These are phyloP conservation scores for Poronia punctata DNA, from an alignment of 495 filamentous ascomycete species.

Conservation along the genomic window DNA sequence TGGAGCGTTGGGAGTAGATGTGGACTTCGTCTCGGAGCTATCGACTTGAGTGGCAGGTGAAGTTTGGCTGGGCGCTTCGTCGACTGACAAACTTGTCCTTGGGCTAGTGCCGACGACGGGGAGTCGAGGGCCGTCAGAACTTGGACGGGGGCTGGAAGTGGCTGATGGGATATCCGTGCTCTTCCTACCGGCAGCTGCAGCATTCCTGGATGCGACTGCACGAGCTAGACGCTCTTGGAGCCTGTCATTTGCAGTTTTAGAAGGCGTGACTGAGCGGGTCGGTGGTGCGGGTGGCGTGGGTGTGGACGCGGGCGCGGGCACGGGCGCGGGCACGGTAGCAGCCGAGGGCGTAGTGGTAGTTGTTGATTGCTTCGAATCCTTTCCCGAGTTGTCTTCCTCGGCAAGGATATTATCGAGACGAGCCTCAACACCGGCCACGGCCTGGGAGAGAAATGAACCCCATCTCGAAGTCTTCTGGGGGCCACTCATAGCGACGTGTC, in stretches of 20 bases:
- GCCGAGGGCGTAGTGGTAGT: slow-evolving; percentile 17
- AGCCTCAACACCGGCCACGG: slow-evolving; percentile 90
- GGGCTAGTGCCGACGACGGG: slow-evolving; percentile 3
- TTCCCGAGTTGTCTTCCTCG: slow-evolving; percentile 52
- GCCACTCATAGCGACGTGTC: slow-evolving; percentile 26
- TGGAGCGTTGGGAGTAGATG: slow-evolving; percentile 4
- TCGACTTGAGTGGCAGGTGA: background rate
- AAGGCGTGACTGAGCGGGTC: slow-evolving; percentile 24
- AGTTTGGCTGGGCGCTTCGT: background rate
- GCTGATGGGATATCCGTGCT: slow-evolving; percentile 16
- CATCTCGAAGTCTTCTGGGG: slow-evolving; percentile 50
- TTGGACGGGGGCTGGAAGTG: slow-evolving; percentile 19
- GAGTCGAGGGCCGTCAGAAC: slow-evolving; percentile 12
- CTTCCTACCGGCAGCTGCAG: slow-evolving; percentile 14
- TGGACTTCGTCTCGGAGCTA: background rate
- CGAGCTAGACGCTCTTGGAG: slow-evolving; percentile 80
- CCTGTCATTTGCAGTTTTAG: slow-evolving; percentile 59
- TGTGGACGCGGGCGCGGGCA: slow-evolving; percentile 10
- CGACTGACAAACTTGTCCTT: slow-evolving; percentile 6
- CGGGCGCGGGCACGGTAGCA: slow-evolving; percentile 19
- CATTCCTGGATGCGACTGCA: slow-evolving; percentile 44
- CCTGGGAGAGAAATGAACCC: slow-evolving; percentile 84
- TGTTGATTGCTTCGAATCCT: no score
- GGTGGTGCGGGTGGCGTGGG: slow-evolving; percentile 8
- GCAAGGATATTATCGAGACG: slow-evolving; percentile 86